Base-by-base conservation (phyloP, 345 rosid species). In the Turnera subulata region DNA sequence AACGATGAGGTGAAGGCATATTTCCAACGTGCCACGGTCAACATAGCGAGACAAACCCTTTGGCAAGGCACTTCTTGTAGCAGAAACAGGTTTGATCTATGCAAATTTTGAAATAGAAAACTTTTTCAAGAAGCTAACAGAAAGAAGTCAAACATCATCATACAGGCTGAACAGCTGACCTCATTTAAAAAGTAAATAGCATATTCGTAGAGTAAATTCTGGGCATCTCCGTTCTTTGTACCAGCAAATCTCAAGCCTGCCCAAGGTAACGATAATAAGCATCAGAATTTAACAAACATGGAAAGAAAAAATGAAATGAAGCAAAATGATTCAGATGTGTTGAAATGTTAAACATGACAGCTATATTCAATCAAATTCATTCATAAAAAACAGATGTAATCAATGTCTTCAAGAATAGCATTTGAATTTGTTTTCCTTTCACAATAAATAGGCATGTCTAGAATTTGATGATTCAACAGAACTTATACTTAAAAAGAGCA, bases 191-290 rank as follows among this genome's bases (percentile, higher is more conserved):
- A 83, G 72, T 80, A 80, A 68, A 83, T 58, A 62, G 96, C 96
- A 75, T 83, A 85, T 60, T 74, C 86, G 59, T 86, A 75, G 40
- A 93, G 96, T 65, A 89, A 75, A 61, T 89, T 96, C 66, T 86
- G 89, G 35, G 80, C 96, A 81, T 82, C 80, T 68, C 78, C 91
- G 77, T 93, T 89, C 73, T 76, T 86, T 14, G 97, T 78, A 48
- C 97, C 99, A 62, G 96, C 97, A 78, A 84, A 93, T 65, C 86
- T 86, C 71, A 93, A 73, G 32, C 97, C 97, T 93, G 91, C 40
- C 60, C 67, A 71, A 66, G 64, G 59, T 40, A 76, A 72, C 16
- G 43, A 64, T 55, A 57, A 50, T 17, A 40, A 55, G 0, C 2
- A 4, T 25, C 26, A 46, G 49, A 18, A n/a, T n/a, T n/a, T n/a